These are phyloP conservation scores for Shiraia bambusicola DNA, from an alignment of 2,329 filamentous ascomycete genomes.

Conservation along the genomic window DNA sequence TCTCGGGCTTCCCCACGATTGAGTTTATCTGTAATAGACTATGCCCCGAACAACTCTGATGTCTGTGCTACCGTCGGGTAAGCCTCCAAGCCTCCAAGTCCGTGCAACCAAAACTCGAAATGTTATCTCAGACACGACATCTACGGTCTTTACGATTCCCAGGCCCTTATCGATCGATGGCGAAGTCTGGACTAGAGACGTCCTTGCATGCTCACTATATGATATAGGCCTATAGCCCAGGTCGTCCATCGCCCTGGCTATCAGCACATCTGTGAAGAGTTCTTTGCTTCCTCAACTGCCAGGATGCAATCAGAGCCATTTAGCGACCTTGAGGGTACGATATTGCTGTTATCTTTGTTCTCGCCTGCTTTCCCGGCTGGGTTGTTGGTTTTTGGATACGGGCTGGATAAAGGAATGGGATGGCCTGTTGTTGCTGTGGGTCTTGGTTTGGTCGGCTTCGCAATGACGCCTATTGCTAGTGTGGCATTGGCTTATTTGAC, in stretches of 20 bases:
- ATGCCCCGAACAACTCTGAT: too few species aligned
- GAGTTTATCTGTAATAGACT: background rate
- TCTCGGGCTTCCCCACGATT: background rate
- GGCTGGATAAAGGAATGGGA: slow-evolving; percentile 5
- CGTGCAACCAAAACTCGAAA: too few species aligned
- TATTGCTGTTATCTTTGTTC: slow-evolving; percentile 6
- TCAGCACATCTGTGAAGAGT: background rate
- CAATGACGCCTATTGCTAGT: slow-evolving; percentile 12
- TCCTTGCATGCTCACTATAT: background rate
- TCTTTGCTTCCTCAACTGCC: background rate
- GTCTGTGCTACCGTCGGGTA: too few species aligned
- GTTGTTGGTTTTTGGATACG: slow-evolving; percentile 10
- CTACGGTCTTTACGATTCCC: too few species aligned
- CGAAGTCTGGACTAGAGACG: background rate
- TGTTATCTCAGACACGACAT: too few species aligned
- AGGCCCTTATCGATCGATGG: background rate
- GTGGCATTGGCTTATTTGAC: slow-evolving; percentile 44
- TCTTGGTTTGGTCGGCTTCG: slow-evolving; percentile 8
- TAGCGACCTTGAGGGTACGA: slow-evolving; percentile 9
- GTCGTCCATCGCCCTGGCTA: background rate
- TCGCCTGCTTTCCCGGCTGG: slow-evolving; percentile 12
- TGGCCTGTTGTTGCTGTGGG: slow-evolving; percentile 14
- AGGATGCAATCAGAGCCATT: slow-evolving; percentile 3
- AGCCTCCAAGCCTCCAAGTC: too few species aligned
- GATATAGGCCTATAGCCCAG: background rate